These are phyloP conservation scores for Colletotrichum aenigma DNA, from an alignment of 2,329 filamentous ascomycete genomes.

Conservation along the genomic window DNA sequence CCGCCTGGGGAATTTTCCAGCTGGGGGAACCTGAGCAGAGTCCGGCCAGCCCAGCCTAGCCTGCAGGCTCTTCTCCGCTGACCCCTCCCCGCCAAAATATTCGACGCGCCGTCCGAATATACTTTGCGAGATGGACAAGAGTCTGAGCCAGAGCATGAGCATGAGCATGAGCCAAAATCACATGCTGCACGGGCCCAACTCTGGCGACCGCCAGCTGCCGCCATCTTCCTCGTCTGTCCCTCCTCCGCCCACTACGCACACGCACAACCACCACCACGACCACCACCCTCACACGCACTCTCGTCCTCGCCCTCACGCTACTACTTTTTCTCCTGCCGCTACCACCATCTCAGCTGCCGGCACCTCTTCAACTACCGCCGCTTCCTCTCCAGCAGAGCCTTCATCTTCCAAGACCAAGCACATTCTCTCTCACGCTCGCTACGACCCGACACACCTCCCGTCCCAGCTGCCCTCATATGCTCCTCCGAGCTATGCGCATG, in stretches of 20 bases:
- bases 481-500: constrained; percentile 37
- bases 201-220: constrained; percentile 25
- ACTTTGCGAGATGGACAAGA: constrained; percentile 17
- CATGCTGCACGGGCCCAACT: constrained; percentile 42
- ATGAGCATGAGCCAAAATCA: constrained; percentile 47
- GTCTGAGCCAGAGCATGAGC: constrained; percentile 24
- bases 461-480: constrained; percentile 34
- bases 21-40: neutral
- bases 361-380: constrained; percentile 4
- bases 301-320: neutral
- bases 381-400: neutral
- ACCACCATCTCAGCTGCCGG: neutral
- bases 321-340: neutral
- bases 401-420: constrained; percentile 1
- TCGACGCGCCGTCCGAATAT: constrained; percentile 15
- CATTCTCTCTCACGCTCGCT: constrained; percentile 17
- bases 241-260: neutral
- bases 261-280: neutral
- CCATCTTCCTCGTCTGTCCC: constrained; percentile 15
- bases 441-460: constrained; percentile 24
- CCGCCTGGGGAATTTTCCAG: neutral
- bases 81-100: neutral
- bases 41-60: neutral
- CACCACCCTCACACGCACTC: neutral
- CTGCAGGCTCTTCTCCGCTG: neutral